Evolutionary conservation across 345 rosid species (phyloP).

Genomic region (Trapa incisa): DNA sequence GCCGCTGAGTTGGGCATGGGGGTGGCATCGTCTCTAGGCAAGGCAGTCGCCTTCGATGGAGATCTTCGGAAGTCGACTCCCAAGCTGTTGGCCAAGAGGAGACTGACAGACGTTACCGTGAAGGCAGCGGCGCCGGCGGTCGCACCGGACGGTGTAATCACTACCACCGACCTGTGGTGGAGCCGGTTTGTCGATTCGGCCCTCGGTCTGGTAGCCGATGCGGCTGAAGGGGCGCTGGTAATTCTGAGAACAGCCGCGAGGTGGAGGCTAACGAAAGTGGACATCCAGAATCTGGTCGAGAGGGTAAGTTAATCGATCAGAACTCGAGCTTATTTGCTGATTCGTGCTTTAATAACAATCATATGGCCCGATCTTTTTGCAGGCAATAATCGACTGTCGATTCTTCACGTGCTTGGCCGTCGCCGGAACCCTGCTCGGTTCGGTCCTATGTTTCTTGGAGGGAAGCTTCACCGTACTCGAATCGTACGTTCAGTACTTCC

Average conservation of each 20-base stretch:
- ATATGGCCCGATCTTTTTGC: conserved; percentile 5
- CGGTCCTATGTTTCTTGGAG: conserved; percentile 59
- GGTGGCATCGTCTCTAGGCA: background rate
- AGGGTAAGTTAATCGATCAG: conserved; percentile 16
- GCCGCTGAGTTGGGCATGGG: background rate
- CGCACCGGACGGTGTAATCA: conserved; percentile 10
- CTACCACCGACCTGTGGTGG: conserved; percentile 10
- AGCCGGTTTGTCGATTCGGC: conserved; percentile 8
- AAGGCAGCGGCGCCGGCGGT: conserved; percentile 15
- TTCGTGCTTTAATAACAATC: background rate
- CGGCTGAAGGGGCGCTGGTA: conserved; percentile 11
- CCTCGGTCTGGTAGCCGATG: conserved; percentile 9
- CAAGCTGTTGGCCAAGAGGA: conserved; percentile 15
- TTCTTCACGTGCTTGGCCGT: conserved; percentile 58
- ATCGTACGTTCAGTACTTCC: conserved; percentile 39
- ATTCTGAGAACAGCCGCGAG: conserved; percentile 14
- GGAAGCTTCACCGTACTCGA: conserved; percentile 36
- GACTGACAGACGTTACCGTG: conserved; percentile 12
- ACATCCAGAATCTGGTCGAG: conserved; percentile 33
- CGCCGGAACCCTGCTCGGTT: conserved; percentile 59
- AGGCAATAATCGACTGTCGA: conserved; percentile 53
- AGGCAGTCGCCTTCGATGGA: background rate
- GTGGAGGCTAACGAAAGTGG: conserved; percentile 17
- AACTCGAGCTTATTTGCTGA: background rate
- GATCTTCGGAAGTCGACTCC: background rate